A percentile compares a stretch with the other conserved stretches of the same genome.
These are phyloP conservation scores for Leptodontidium sp. DNA, from an alignment of 2,329 filamentous ascomycete genomes.

Conservation along the genomic window DNA sequence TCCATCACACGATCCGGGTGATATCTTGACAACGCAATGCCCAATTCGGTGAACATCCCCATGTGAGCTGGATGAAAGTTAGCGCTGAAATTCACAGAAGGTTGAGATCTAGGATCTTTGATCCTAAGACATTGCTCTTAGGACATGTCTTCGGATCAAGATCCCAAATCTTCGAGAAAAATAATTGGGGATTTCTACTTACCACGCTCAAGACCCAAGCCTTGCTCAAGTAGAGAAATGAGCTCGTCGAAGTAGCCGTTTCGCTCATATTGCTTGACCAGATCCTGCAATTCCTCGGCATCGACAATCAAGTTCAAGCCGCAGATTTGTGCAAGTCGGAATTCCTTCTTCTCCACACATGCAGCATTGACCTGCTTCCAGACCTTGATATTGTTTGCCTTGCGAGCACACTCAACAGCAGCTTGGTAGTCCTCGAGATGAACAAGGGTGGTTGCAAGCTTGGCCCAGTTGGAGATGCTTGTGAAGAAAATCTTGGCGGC, in stretches of 20 bases:
- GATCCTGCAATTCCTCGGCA: constrained; percentile 89
- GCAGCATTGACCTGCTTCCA: constrained; percentile 99
- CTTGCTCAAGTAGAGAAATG: constrained; percentile 91
- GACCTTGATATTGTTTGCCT: constrained; percentile 98
- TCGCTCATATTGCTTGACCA: constrained; percentile 95
- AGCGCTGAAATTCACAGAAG: neutral
- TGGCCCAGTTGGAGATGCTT: constrained; percentile 99
- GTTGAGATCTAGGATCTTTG: neutral
- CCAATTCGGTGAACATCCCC: constrained; percentile 95
- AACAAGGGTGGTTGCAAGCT: constrained; percentile 97
- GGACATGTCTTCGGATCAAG: neutral
- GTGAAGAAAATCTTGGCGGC: constrained; percentile 99
- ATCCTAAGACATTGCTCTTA: neutral
- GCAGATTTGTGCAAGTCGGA: constrained; percentile 97
- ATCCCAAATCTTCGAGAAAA: neutral
- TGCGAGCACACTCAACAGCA: constrained; percentile 95
- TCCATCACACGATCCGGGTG: constrained; percentile 97
- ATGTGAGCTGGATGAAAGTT: constrained; percentile 65
- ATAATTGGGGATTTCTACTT: constrained; percentile 8
- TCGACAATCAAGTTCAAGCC: constrained; percentile 98
- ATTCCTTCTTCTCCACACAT: constrained; percentile 97
- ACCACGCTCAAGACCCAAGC: constrained; percentile 79
- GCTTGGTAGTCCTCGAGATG: constrained; percentile 97
- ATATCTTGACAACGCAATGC: constrained; percentile 92
- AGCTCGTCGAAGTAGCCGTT: constrained; percentile 99